Evolutionary conservation across 2,329 filamentous ascomycete species (phyloP).

Genomic region (Penicillium griseofulvum): DNA sequence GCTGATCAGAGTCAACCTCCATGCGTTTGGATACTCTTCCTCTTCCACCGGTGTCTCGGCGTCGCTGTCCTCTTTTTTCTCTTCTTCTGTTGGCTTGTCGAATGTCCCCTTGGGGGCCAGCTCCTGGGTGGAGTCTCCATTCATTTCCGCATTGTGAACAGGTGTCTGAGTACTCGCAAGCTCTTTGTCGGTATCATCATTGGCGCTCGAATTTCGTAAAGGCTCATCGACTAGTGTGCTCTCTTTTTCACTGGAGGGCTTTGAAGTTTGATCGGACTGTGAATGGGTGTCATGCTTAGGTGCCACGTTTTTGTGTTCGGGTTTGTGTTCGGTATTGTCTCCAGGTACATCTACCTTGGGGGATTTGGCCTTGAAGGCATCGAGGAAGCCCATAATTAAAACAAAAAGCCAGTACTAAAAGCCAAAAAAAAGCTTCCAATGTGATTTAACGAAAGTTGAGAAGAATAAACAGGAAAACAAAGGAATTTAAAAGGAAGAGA

Average conservation of each 20-base stretch:
- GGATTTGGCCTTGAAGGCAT: conserved; percentile 4
- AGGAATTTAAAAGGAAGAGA: not conserved
- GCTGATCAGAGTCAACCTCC: conserved; percentile 36
- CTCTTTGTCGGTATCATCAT: conserved; percentile 11
- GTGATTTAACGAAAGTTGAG: conserved; percentile 1
- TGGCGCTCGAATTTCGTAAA: not conserved
- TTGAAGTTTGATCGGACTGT: conserved; percentile 3
- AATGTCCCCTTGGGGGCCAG: conserved; percentile 4
- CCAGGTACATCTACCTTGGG: conserved; percentile 7
- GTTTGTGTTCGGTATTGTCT: not conserved
- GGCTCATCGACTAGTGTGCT: conserved; percentile 20
- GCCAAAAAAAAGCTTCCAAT: not conserved
- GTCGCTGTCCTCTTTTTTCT: conserved; percentile 5
- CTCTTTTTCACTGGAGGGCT: conserved; percentile 23
- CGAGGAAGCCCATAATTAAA: conserved; percentile 7
- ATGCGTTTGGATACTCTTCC: conserved; percentile 32
- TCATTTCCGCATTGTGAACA: not conserved
- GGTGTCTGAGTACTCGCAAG: not conserved
- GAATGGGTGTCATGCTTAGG: conserved; percentile 6
- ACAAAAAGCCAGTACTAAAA: not conserved
- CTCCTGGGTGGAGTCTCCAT: conserved; percentile 19
- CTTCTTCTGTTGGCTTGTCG: conserved; percentile 7
- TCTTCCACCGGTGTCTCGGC: conserved; percentile 19
- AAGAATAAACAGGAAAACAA: not conserved
- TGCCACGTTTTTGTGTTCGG: not conserved